Conservation (phyloP, 2,329 filamentous ascomycete genomes). For the Domatiomyces catenatus region DNA sequence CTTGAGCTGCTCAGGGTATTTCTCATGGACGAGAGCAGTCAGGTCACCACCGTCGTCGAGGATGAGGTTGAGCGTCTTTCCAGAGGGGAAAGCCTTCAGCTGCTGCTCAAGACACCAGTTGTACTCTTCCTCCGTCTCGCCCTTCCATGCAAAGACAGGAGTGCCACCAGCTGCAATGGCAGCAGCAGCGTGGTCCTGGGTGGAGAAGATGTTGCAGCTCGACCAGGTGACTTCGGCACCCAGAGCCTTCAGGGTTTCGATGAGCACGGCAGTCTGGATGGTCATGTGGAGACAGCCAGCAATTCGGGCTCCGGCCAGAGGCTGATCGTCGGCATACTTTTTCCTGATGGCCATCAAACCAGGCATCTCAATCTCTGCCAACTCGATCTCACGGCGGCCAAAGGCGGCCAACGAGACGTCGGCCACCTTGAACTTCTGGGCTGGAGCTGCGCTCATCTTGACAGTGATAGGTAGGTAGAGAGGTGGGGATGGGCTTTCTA, state of each 20-base stretch:
- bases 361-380: slow-evolving; percentile 92
- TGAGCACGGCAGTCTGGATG: slow-evolving; percentile 98
- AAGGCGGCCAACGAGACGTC: slow-evolving; percentile 97
- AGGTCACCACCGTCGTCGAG: slow-evolving; percentile 97
- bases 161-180: slow-evolving; percentile 89
- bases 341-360: slow-evolving; percentile 88
- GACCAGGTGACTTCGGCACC: slow-evolving; percentile 98
- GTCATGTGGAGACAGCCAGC: slow-evolving; percentile 99
- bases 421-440: slow-evolving; percentile 87
- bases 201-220: slow-evolving; percentile 99
- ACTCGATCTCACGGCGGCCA: slow-evolving; percentile 84
- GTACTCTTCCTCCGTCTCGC: slow-evolving; percentile 99
- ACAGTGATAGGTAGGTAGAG: too few relatives aligned
- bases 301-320: slow-evolving; percentile 84
- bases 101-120: slow-evolving; percentile 99
- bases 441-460: neutral
- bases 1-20: slow-evolving; percentile 97
- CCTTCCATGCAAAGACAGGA: slow-evolving; percentile 71
- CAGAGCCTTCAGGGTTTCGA: slow-evolving; percentile 88
- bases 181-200: slow-evolving; percentile 93
- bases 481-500: neutral
- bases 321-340: slow-evolving; percentile 89
- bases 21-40: slow-evolving; percentile 87
- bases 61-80: slow-evolving; percentile 94
- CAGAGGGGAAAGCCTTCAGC: slow-evolving; percentile 89